A percentile compares a stretch with the other conserved stretches of the same genome.
Conservation (phyloP, 805 yeast species). For the Lipomyces mesembrius region DNA sequence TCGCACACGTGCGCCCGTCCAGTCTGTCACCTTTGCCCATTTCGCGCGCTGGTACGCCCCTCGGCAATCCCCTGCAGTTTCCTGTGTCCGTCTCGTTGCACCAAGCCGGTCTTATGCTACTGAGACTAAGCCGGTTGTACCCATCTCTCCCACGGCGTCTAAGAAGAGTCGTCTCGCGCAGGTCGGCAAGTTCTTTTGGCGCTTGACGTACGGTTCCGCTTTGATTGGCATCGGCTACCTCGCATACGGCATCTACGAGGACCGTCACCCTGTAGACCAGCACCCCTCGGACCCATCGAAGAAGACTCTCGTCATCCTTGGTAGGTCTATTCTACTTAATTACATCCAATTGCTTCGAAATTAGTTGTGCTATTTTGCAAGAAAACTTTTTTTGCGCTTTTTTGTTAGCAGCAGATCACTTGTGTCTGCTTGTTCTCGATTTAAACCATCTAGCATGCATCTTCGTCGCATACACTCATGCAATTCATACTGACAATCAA, state of each 20-base stretch:
- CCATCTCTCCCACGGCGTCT: slow-evolving; percentile 7
- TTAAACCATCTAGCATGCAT: no score
- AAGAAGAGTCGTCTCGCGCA: slow-evolving; percentile 22
- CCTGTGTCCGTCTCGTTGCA: neutral
- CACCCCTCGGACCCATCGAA: slow-evolving; percentile 59
- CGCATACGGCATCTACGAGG: slow-evolving; percentile 44
- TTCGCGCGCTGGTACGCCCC: slow-evolving; percentile 1
- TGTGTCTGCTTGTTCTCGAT: no score
- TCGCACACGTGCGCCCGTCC: neutral
- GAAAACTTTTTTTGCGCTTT: neutral
- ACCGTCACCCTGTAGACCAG: slow-evolving; percentile 48
- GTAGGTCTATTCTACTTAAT: slow-evolving; percentile 42
- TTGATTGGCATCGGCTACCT: slow-evolving; percentile 32
- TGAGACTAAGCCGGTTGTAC: slow-evolving; percentile 1
- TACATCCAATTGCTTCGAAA: neutral
- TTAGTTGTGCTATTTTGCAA: neutral
- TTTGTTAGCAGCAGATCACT: neutral
- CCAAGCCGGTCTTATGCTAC: slow-evolving; percentile 7
- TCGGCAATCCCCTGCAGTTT: neutral
- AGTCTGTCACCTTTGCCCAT: neutral
- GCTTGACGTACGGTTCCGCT: slow-evolving; percentile 29
- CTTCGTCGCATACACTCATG: neutral
- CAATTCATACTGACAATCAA: slow-evolving; percentile 1
- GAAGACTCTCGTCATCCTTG: slow-evolving; percentile 71
- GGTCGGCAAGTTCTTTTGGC: slow-evolving; percentile 26